A percentile compares a stretch with the other conserved stretches of the same genome.
phyloP scores from a whole-genome alignment of 352 stramenopile species.

The Thraustochytrium striatum region DNA sequence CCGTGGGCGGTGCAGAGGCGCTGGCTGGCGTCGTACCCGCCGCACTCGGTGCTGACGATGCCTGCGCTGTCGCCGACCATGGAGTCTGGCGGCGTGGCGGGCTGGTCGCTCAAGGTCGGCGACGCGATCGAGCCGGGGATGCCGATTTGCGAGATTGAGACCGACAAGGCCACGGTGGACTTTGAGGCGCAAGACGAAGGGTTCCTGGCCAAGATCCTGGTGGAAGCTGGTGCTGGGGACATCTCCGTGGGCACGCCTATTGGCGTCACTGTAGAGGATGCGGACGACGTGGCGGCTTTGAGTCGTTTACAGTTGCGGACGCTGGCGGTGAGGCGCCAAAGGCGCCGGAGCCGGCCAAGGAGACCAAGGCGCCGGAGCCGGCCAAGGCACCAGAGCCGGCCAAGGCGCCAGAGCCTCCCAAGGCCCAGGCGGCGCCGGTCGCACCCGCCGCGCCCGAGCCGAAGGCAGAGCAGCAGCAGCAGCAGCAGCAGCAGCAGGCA shows the following conservation, averaged over 20 bases:
- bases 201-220: constrained; percentile 88
- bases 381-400: neutral
- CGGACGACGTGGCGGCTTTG: constrained; percentile 67
- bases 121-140: constrained; percentile 80
- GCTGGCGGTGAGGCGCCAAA: constrained; percentile 63
- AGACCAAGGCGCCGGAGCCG: neutral
- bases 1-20: neutral
- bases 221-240: constrained; percentile 72
- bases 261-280: constrained; percentile 87
- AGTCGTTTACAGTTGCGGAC: constrained; percentile 60
- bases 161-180: constrained; percentile 97
- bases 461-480: neutral
- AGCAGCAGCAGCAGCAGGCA: neutral
- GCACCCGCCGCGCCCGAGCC: neutral
- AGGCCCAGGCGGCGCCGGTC: neutral
- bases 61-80: constrained; percentile 54
- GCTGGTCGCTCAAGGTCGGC: constrained; percentile 64
- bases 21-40: constrained; percentile 8
- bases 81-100: constrained; percentile 43
- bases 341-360: constrained; percentile 23
- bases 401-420: neutral
- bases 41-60: constrained; percentile 47
- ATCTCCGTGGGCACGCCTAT: constrained; percentile 85
- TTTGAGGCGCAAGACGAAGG: constrained; percentile 97
- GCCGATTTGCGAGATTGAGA: constrained; percentile 93